Base-by-base conservation (phyloP, 371 early-diverging fungal genomes). In the Mucor piriformis region DNA sequence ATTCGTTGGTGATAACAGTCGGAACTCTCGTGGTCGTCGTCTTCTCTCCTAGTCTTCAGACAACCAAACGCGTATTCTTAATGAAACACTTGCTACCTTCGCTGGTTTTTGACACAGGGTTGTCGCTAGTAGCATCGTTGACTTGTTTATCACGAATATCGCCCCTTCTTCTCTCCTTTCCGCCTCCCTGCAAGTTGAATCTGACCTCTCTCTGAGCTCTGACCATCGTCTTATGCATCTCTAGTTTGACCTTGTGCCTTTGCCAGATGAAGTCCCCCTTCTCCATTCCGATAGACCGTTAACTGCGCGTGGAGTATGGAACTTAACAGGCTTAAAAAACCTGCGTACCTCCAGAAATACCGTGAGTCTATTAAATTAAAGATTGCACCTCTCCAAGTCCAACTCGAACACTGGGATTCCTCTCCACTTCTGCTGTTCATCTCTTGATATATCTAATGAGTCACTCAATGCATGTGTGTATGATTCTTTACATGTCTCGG, bases 101-200 rank as follows among this genome's bases (percentile, higher is more conserved):
- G 3, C 37, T 20, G 23, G 27, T 8, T 57, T 48, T 47, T 38
- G 49, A 13, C 35, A 3, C 12, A 47, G 57, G 35, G 13, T 2
- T 12, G 12, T 16, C 21, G n/a, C n/a, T n/a, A n/a, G n/a, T n/a
- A 57, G 57, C 23, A 35, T 57, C n/a, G 47, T 57, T 57, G 57
- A 57, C 15, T 57, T 47, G n/a, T 57, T 57, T 16, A 4, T 57
- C 16, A 47, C 47, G 0, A 47, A 47, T 33, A 20, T 35, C 20
- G 38, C 16, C n/a, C 23, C 16, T 16, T 34, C 48, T 25, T 27
- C 23, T 3, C n/a, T 51, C 3, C 6, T 37, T 6, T 6, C 16
- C 1, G 6, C 52, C 15, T 16, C 6, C 7, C 8, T 49, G 23
- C 29, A 27, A 6, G 32, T 49, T 16, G 50, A 49, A n/a, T 49